Evolutionary conservation across 495 filamentous ascomycete genomes (phyloP), one percentile per base, ranked within the genome.

Genomic region (Aspergillus biplanus): DNA sequence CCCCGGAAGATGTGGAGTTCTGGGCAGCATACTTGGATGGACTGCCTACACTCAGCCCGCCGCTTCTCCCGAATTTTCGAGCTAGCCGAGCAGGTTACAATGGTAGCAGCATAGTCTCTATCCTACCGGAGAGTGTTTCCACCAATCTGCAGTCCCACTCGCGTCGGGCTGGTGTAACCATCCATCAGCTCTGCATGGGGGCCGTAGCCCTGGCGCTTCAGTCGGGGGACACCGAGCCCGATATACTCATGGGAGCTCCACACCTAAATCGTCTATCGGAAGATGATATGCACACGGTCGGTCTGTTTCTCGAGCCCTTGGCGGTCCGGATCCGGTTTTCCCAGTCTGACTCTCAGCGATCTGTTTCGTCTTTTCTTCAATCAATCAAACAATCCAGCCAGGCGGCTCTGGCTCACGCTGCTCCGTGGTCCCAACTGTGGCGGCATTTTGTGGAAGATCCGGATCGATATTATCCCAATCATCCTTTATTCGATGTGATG

Each of bases 221-320:
- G 21, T 5, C n/a, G 12, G 32, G 8, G 6, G 35, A 64, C n/a
- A 27, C 21, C 2, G 37, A 55, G 0, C 33, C 9, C 11, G 73
- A 78, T 49, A 69, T 78, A 11, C 50, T 68, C 1, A 33, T 76
- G 1, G 73, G 73, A 1, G 62, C 42, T 0, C 75, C 75, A 5
- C 72, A 65, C 37, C 31, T 74, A 7, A 75, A 75, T 47, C 73
- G 75, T 21, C 21, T 52, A 18, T 47, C 56, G 9, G 55, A 59
- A 37, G 60, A 65, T n/a, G 73, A 76, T 56, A 47, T 72, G 8
- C 54, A 68, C 7, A 64, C 56, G 11, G 63, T 75, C 33, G 74
- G 73, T 3, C 65, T 76, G 0, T 78, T 76, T 56, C 69, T 78
- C 5, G 71, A 76, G 48, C 72, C 70, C 1, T 49, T 78, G 2